Percentiles rank a stretch among this genome's conserved stretches.
Evolutionary conservation across 345 rosid species (phyloP).

Genomic region (Euclidium syriacum): DNA sequence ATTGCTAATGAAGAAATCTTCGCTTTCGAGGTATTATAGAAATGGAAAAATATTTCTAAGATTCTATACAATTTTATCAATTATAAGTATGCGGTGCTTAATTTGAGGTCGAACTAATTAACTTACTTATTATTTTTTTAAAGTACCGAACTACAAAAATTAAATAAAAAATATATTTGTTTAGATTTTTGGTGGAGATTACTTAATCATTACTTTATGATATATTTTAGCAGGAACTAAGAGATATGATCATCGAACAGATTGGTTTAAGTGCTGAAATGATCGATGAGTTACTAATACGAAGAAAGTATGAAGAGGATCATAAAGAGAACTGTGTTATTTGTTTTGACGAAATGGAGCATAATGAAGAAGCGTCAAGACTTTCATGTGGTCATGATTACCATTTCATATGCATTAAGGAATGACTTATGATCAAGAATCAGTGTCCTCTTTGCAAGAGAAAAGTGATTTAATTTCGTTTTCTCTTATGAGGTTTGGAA

Average conservation of each 20-base stretch:
- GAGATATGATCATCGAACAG: background rate
- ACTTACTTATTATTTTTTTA: too few species aligned
- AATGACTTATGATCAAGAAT: conserved; percentile 14
- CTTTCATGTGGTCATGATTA: conserved; percentile 19
- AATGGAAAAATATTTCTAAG: too few species aligned
- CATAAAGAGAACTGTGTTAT: background rate
- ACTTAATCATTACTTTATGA: too few species aligned
- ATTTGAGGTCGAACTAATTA: too few species aligned
- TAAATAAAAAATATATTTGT: too few species aligned
- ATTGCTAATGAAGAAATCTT: background rate
- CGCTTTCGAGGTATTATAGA: conserved; percentile 18
- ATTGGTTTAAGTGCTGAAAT: background rate
- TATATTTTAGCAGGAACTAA: too few species aligned
- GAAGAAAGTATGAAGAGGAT: conserved; percentile 2
- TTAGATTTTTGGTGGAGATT: too few species aligned
- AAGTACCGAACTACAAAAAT: too few species aligned
- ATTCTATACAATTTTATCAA: too few species aligned
- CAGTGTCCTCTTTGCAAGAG: conserved; percentile 23
- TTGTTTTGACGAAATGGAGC: background rate
- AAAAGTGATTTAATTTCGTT: background rate
- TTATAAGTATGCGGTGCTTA: too few species aligned
- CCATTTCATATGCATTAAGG: conserved; percentile 19
- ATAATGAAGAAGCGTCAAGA: conserved; percentile 7
- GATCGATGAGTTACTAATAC: background rate
- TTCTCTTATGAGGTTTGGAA: background rate